phyloP scores from a whole-genome alignment of 2,329 filamentous ascomycete species.

The Aspergillus pseudonomiae region DNA sequence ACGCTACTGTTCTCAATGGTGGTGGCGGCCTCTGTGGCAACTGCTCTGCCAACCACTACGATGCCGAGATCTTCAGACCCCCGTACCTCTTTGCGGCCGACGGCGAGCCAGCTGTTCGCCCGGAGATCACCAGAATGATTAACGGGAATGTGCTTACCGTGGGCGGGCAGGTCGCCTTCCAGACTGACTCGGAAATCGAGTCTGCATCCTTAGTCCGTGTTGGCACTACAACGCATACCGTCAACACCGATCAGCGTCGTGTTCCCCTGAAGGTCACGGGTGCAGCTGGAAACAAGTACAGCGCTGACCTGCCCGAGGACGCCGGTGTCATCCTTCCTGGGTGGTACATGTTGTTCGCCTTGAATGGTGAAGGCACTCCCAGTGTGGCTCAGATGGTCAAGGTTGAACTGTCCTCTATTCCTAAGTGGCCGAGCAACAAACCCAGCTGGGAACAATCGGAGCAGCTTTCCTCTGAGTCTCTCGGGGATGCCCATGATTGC shows the following conservation, averaged over 20 bases:
- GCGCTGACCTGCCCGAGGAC: conserved; percentile 46
- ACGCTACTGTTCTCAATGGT: conserved; percentile 54
- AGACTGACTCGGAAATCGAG: conserved; percentile 17
- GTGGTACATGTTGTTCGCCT: conserved; percentile 59
- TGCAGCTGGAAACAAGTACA: neutral
- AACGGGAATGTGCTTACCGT: neutral
- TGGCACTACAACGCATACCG: conserved; percentile 56
- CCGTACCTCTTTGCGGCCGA: conserved; percentile 54
- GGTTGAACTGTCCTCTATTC: neutral
- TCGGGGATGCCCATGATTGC: neutral
- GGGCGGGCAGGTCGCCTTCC: neutral
- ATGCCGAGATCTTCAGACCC: conserved; percentile 60
- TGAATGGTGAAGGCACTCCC: conserved; percentile 47
- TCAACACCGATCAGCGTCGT: conserved; percentile 63
- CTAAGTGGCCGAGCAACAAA: neutral
- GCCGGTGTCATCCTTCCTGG: conserved; percentile 56
- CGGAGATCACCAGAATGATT: conserved; percentile 1
- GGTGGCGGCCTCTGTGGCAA: conserved; percentile 58
- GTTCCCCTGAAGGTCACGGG: conserved; percentile 44
- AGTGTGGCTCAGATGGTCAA: conserved; percentile 47
- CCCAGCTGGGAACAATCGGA: neutral
- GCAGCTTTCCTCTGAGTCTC: neutral
- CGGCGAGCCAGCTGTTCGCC: conserved; percentile 1
- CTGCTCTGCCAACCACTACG: conserved; percentile 54
- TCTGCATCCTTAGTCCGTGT: conserved; percentile 51